Base-by-base conservation (phyloP, 75 land plant genomes). In the Pinus albicaulis region DNA sequence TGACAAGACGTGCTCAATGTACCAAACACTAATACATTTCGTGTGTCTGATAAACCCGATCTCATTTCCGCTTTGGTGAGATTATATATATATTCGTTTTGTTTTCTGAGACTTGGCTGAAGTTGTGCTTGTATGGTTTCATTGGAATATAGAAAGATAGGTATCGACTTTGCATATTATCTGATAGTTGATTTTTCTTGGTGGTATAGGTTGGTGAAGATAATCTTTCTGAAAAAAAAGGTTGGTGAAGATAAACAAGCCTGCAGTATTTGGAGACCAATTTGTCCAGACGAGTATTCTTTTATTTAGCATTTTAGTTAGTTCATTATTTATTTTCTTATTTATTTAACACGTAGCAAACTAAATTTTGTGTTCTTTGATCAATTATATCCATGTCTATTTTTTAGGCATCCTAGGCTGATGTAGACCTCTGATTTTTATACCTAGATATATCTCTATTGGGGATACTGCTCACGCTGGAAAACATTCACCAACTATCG, bases 391-490 rank as follows among this genome's bases (percentile, higher is more conserved):
- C 38, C 20, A 22, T 66, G 41, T 7, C n/a, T 38, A 41, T 3
- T 7, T 20, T 38, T 38, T 48, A 48, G 53, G 48, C 12, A 36
- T 4, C 10, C 17, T 66, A 15, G 38, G 22, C 41, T 12, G n/a
- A 17, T 24, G n/a, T 48, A 48, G 11, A 48, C 11, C 11, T 48
- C 53, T 48, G 53, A 48, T 48, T 48, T 48, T 38, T 48, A 10
- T 48, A 48, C 53, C n/a, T 69, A 75, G 99, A 78, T 98, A 95
- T 79, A 73, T 95, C 56, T 93, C 94, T 6, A 73, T 93, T 81
- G 98, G 99, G 41, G 96, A 98, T 82, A 83, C 91, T 72, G 94
- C 96, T 61, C 93, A 76, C 76, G 22, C 79, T 36, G 96, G 99
- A 24, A 78, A 31, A 62, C 89, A 92, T 78, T 89, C 95, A 55